Conservation (phyloP, 805 yeast species). For the Candida palmyrensis region DNA sequence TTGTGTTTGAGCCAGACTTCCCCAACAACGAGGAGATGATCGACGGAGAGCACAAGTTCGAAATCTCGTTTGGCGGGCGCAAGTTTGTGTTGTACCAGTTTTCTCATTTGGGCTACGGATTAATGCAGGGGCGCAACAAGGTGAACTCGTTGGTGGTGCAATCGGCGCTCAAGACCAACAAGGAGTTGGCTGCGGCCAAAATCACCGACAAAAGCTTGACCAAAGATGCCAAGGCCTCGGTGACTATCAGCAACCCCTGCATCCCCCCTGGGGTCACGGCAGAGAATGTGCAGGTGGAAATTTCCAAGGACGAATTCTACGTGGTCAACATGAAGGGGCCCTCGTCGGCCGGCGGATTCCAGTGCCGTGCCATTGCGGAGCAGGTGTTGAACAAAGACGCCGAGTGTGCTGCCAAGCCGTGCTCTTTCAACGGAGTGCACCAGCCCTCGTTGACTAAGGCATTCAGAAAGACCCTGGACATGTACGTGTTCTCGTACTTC, state of each 20-base stretch:
- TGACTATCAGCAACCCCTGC: slow-evolving; percentile 72
- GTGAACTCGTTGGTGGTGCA: slow-evolving; percentile 64
- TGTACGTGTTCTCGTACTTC: slow-evolving; percentile 90
- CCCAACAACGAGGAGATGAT: slow-evolving; percentile 54
- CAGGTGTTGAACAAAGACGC: slow-evolving; percentile 75
- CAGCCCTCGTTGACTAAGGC: slow-evolving; percentile 86
- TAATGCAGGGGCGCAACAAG: slow-evolving; percentile 88
- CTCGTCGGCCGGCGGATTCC: slow-evolving; percentile 57
- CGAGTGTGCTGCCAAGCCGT: slow-evolving; percentile 70
- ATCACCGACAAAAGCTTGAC: slow-evolving; percentile 23
- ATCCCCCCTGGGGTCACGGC: slow-evolving; percentile 71
- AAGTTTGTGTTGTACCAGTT: slow-evolving; percentile 83
- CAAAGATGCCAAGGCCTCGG: slow-evolving; percentile 35
- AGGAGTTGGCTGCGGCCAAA: slow-evolving; percentile 14
- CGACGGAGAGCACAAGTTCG: slow-evolving; percentile 86
- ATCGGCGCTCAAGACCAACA: slow-evolving; percentile 33
- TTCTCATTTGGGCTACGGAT: slow-evolving; percentile 93
- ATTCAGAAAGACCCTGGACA: slow-evolving; percentile 67
- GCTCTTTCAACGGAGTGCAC: slow-evolving; percentile 96
- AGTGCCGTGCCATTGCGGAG: slow-evolving; percentile 85
- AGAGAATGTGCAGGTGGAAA: slow-evolving; percentile 55
- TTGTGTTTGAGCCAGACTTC: slow-evolving; percentile 93
- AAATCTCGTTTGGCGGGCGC: slow-evolving; percentile 74
- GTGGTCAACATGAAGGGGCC: slow-evolving; percentile 66
- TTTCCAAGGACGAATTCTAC: slow-evolving; percentile 40